These are phyloP conservation scores for Trichoderma erinaceum DNA, from an alignment of 495 filamentous ascomycete species.

Conservation along the genomic window DNA sequence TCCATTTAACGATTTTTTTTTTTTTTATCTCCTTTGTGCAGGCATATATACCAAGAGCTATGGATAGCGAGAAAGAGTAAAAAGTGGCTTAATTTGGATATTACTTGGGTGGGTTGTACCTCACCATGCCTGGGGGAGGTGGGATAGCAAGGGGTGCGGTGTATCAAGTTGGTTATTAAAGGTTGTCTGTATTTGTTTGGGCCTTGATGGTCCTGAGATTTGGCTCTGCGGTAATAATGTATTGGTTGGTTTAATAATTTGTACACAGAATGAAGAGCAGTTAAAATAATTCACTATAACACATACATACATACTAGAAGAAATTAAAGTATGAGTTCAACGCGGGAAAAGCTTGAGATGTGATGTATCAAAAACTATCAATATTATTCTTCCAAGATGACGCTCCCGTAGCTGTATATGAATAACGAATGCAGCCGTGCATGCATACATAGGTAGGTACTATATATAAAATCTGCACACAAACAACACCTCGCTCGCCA, in stretches of 20 bases:
- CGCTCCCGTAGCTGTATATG: no score
- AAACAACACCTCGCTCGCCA: no score
- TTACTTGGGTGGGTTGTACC: neutral
- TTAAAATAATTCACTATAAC: neutral
- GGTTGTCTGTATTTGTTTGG: neutral
- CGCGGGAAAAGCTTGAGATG: no score
- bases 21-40: conserved; percentile 7
- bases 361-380: no score
- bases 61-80: neutral
- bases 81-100: neutral
- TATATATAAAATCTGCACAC: no score
- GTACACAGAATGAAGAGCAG: neutral
- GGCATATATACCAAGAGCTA: neutral
- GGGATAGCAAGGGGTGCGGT: neutral
- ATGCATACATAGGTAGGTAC: no score
- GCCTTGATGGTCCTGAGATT: neutral
- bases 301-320: neutral
- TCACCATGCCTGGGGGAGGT: neutral
- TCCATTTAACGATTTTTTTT: conserved; percentile 6
- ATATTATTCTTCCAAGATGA: no score
- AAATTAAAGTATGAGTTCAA: neutral
- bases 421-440: no score
- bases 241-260: neutral
- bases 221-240: neutral
- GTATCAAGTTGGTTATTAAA: neutral